Base-by-base conservation (phyloP, 2,329 filamentous ascomycete species). In the Aspergillus quadricinctus region DNA sequence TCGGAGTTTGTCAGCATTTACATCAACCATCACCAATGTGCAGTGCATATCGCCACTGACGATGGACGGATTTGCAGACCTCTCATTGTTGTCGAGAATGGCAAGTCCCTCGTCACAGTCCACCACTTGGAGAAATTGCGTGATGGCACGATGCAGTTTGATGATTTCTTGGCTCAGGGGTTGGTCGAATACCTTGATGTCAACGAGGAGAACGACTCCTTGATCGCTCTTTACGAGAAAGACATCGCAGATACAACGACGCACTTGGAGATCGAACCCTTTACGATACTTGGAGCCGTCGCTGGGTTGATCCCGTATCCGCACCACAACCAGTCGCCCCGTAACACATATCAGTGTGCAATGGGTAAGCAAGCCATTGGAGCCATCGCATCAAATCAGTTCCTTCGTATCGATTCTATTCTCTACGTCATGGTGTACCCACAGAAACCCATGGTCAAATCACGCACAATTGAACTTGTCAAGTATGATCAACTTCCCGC, bases 361-460 rank as follows among this genome's bases (percentile, higher is more conserved):
- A 99, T 99, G 94, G 94, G 94, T 83, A 99, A 99, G 78, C 94
- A 99, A 88, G 94, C 94, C 41, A 97, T 99, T 72, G 94, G 94
- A 35, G 92, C 93, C 35, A 97, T 99, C 70, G 94, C 93, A 17
- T 96, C 96, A 71, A 99, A 99, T 71, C 94, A 99, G 73, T 96
- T 97, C 77, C 90, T 93, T 67, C 88, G 94, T 55, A 97, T 99
- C 72, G 94, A 99, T 69, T 97, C 93, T 0, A 81, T 99, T 17
- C 84, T 99, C 6, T 97, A 97, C 71, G 89, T 96, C 1, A 90
- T 99, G 78, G 94, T 99, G 3, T 99, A 99, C 69, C 94, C 94
- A 6, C 95, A 99, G 71, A 87, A 96, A 66, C 94, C 94, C 1
- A 94, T 99, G 88, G 93, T 97, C 60, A 96, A 96, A 71, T 96